Evolutionary conservation across 345 rosid genomes (phyloP), one percentile per base, ranked within the genome.

Genomic region (Bretschneidera sinensis): DNA sequence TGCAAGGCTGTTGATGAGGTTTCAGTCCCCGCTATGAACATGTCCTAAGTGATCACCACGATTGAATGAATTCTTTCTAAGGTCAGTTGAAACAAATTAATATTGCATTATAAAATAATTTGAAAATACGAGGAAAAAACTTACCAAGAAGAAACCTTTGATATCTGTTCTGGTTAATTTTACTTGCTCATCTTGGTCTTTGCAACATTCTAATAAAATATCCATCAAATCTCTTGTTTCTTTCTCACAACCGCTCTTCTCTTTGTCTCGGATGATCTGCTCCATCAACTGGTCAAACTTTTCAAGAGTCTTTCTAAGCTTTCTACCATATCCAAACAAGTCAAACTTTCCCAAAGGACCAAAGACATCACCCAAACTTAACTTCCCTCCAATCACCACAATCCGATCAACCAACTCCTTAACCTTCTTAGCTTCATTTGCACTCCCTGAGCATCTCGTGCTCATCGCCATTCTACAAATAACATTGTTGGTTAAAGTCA

Each of bases 1-100:
- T 53, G 48, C 14, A 53, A 9, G 9, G 59, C 19, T 2, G 18
- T 5, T 1, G 59, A 3, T 9, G 66, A 35, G 21, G 66, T 62
- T 7, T 62, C 51, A 0, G 52, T 53, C 20, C 59, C 66, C 2
- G 66, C 66, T 6, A 62, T n/a, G 21, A 62, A 20, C n/a, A 62
- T 13, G 50, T 62, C 66, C 58, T 62, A 31, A n/a, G n/a, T n/a
- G n/a, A n/a, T n/a, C n/a, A n/a, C n/a, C n/a, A n/a, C n/a, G n/a
- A n/a, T n/a, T n/a, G n/a, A n/a, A n/a, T n/a, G n/a, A n/a, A n/a
- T n/a, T n/a, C n/a, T n/a, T n/a, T n/a, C n/a, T n/a, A n/a, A n/a
- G n/a, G n/a, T n/a, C n/a, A n/a, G n/a, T n/a, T n/a, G n/a, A n/a
- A n/a, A n/a, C n/a, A n/a, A n/a, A n/a, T n/a, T n/a, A n/a, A n/a